Base-by-base conservation (phyloP, 768 basidiomycete genomes). In the Tulasnella calospora region DNA sequence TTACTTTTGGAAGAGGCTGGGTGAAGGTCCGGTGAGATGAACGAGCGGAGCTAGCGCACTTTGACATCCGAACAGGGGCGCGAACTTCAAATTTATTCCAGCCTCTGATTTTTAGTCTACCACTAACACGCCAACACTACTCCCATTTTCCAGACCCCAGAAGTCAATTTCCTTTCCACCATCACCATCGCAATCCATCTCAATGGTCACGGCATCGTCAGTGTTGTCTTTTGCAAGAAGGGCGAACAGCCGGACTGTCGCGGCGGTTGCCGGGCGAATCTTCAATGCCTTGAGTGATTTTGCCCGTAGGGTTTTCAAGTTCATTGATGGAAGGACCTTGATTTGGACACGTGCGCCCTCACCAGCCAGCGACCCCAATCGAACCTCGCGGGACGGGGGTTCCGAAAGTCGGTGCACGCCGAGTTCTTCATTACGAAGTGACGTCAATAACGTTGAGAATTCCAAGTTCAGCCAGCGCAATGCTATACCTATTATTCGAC, bases 251-350 rank as follows among this genome's bases (percentile, higher is more conserved):
- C 82, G 82, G 27, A 90, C 81, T 21, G 69, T 71, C 7, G 51
- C 23, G 36, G 77, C 44, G 36, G 82, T 83, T 47, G 83, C 82
- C 73, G 85, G 82, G 10, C 83, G 80, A 4, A 80, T 41, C 47
- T 82, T 82, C 35, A 82, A 55, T 19, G 85, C 82, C 82, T 92
- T 94, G 55, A 87, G 85, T 69, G 91, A 82, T 82, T 93, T 95
- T 77, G 88, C 83, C 71, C 91, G 88, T 77, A 95, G 86, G n/a
- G 86, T 83, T 55, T 87, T 88, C 33, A 94, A 82, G 21, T 89
- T 85, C 91, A 94, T 93, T 3, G 88, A 90, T 67, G 91, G 90
- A 21, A 95, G 86, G 0, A 91, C 89, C 44, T 87, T 89, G 23
- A 94, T 80, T 35, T 67, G 67, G 41, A 35, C 70, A 75, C 71